A percentile compares a stretch with the other conserved stretches of the same genome.
phyloP scores from a whole-genome alignment of 169 alveolate species.

The Eimeria sp. region DNA sequence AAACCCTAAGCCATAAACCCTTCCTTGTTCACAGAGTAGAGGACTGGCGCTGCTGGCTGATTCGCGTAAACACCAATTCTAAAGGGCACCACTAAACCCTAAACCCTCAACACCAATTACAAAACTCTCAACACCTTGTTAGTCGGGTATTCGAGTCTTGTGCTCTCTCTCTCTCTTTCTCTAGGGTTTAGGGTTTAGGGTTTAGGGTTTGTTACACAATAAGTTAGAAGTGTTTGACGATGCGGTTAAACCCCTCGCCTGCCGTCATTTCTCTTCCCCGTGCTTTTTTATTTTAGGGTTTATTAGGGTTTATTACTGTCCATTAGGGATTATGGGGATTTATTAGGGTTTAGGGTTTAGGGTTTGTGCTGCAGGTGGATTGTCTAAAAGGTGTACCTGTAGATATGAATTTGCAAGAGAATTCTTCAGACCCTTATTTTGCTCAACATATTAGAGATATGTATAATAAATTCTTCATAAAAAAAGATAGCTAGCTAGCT shows the following conservation, averaged over 20 bases:
- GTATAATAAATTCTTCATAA: neutral
- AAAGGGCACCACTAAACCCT: too few relatives aligned
- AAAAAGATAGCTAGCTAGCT: neutral
- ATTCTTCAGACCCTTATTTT: constrained; percentile 13
- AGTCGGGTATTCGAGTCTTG: neutral
- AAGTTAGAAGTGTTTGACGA: neutral
- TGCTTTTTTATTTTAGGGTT: neutral
- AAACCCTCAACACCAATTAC: neutral
- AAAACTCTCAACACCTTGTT: neutral
- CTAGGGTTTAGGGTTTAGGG: neutral
- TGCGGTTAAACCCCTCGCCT: neutral
- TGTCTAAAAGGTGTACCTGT: constrained; percentile 12
- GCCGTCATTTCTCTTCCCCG: neutral
- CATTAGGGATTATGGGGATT: neutral
- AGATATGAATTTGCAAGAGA: neutral
- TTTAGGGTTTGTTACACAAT: neutral
- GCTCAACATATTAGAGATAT: constrained; percentile 9
- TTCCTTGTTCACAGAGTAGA: too few relatives aligned
- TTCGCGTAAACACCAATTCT: too few relatives aligned
- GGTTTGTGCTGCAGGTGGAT: neutral
- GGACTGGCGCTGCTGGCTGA: too few relatives aligned
- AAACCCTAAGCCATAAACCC: neutral
- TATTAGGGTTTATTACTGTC: neutral
- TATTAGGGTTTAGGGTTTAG: neutral
- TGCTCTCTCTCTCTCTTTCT: neutral